These are phyloP conservation scores for Anthoceros angustus DNA, from an alignment of 225 moss, liverwort and hornwort species.

Conservation along the genomic window DNA sequence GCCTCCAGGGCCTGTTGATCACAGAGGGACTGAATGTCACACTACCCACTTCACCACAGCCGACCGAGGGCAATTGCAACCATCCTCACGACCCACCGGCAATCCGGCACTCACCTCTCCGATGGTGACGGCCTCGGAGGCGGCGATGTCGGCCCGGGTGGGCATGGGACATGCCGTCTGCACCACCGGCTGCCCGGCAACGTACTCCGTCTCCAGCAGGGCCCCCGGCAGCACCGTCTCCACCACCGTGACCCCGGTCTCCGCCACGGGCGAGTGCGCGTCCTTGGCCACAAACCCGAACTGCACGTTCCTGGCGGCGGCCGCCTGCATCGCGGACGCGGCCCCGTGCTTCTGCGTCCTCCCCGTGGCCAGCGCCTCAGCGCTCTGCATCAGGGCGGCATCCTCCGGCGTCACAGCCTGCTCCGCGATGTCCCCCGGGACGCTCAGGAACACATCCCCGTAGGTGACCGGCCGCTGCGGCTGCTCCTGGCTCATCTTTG, in stretches of 20 bases:
- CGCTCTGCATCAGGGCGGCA: constrained; percentile 72
- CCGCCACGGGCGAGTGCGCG: constrained; percentile 44
- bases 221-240: constrained; percentile 44
- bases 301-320: constrained; percentile 40
- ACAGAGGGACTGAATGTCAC: too few species aligned
- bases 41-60: too few species aligned
- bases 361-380: constrained; percentile 54
- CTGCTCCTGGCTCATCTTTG: constrained; percentile 23
- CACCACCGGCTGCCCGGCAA: constrained; percentile 38
- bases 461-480: constrained; percentile 43
- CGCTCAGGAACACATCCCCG: constrained; percentile 31
- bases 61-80: not conserved
- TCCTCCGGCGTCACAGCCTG: constrained; percentile 41
- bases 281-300: constrained; percentile 22
- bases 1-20: constrained; percentile 40
- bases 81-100: not conserved
- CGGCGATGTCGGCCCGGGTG: constrained; percentile 17
- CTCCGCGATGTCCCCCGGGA: not conserved
- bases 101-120: constrained; percentile 40
- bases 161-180: constrained; percentile 30
- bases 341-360: constrained; percentile 49
- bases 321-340: constrained; percentile 60
- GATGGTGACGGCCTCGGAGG: constrained; percentile 48
- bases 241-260: constrained; percentile 37
- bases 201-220: constrained; percentile 39